phyloP scores from a whole-genome alignment of 2,329 filamentous ascomycete genomes.

The Penicillium aurantiogriseum region DNA sequence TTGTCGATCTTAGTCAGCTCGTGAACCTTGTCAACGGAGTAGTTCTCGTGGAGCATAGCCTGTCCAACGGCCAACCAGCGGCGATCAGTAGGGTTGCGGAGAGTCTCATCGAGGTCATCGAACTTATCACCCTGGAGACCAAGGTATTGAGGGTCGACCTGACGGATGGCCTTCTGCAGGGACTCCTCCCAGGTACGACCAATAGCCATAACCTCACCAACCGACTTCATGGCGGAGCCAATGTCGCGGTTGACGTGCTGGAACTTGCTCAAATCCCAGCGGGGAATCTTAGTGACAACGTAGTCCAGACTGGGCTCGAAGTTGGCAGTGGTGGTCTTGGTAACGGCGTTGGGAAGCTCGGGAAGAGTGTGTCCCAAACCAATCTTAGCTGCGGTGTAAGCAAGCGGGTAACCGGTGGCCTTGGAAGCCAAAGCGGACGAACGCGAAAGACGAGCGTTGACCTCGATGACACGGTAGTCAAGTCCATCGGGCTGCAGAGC shows the following conservation, averaged over 20 bases:
- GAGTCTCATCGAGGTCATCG: conserved; percentile 83
- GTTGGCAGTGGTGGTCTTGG: conserved; percentile 97
- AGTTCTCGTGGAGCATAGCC: conserved; percentile 95
- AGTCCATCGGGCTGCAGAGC: conserved; percentile 93
- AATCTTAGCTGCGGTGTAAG: conserved; percentile 97
- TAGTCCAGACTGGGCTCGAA: conserved; percentile 98
- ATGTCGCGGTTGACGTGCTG: conserved; percentile 98
- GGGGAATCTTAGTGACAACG: conserved; percentile 96
- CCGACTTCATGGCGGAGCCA: conserved; percentile 97
- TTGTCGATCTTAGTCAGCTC: conserved; percentile 98
- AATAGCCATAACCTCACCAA: conserved; percentile 99
- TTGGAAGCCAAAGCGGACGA: conserved; percentile 97
- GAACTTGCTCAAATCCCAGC: conserved; percentile 98
- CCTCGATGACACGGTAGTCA: conserved; percentile 98
- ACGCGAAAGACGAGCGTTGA: conserved; percentile 96
- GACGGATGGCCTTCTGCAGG: conserved; percentile 97
- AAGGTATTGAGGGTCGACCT: conserved; percentile 87
- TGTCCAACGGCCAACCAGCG: conserved; percentile 97
- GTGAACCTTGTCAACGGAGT: conserved; percentile 87
- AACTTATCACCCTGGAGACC: conserved; percentile 97
- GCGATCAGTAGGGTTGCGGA: conserved; percentile 91
- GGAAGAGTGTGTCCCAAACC: conserved; percentile 92
- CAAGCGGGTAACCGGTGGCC: conserved; percentile 94
- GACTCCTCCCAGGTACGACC: conserved; percentile 98
- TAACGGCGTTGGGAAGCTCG: conserved; percentile 95